phyloP scores from a whole-genome alignment of 257 asterid genomes.

The Ocimum tenuiflorum region DNA sequence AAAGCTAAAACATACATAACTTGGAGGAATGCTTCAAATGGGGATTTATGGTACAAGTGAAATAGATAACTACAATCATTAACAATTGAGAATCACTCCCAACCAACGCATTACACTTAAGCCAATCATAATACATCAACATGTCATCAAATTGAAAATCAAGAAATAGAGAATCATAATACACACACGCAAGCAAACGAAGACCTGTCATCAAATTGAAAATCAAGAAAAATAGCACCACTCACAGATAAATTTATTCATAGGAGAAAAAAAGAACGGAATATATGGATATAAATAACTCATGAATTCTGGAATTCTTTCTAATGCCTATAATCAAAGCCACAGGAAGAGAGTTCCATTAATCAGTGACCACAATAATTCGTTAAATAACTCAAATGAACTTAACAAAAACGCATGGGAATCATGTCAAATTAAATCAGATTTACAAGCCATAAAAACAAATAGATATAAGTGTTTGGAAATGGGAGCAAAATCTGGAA shows the following conservation, averaged over 20 bases:
- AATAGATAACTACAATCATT: neutral
- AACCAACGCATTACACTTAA: neutral
- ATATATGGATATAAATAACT: too few relatives aligned
- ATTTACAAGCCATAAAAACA: conserved; percentile 21
- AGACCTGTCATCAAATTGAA: neutral
- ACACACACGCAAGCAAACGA: too few relatives aligned
- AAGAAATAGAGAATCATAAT: too few relatives aligned
- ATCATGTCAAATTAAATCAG: conserved; percentile 7
- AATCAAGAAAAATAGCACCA: neutral
- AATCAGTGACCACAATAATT: conserved; percentile 3
- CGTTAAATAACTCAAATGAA: conserved; percentile 15
- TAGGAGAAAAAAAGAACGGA: too few relatives aligned
- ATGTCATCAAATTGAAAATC: neutral
- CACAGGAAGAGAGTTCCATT: neutral
- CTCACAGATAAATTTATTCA: neutral
- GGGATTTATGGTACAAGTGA: neutral
- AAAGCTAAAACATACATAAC: conserved; percentile 5
- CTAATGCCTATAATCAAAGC: neutral
- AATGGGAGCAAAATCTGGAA: neutral
- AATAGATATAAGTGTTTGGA: neutral
- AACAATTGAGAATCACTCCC: neutral
- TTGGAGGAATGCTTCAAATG: conserved; percentile 6
- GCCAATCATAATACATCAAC: neutral
- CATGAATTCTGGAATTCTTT: too few relatives aligned
- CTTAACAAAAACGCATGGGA: conserved; percentile 17